Base-by-base conservation (phyloP, 257 asterid genomes). In the Solanum lycopersicoides region DNA sequence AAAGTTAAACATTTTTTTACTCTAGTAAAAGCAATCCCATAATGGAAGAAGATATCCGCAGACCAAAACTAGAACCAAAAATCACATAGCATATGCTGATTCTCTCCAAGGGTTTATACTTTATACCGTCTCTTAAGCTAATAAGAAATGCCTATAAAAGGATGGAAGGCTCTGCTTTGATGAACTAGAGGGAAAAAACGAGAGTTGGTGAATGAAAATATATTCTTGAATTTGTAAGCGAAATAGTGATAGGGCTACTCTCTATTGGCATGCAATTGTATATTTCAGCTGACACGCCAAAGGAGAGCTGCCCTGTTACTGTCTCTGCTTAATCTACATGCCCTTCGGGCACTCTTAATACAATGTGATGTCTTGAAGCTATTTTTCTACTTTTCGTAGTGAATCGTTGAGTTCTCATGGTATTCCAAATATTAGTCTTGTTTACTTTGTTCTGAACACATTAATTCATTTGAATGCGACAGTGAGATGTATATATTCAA, bases 51-150 rank as follows among this genome's bases (percentile, higher is more conserved):
- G 65, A 44, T 44, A 28, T 65, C 21, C 5, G 6, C n/a, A 59
- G 34, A 72, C 20, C 35, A 34, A 23, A 59, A 2, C 30, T 23
- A 60, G n/a, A 91, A 28, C 23, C 85, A 53, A 89, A 90, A 16
- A 9, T 59, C 28, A 3, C 14, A 59, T 20, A 30, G 93, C 88
- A 92, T 89, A 92, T 89, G 92, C 91, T 86, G 63, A 88, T 85
- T 86, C 89, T 87, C 66, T 88, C 68, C 39, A 13, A 42, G 34
- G 90, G 92, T 87, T 92, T 92, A 89, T 92, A 88, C 44, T 39
- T 39, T 39, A 39, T 91, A 88, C 93, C 86, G 5, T 76, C 83
- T 86, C 47, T 82, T 53, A 8, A 65, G 2, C 69, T 9, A 6
- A 21, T 45, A 50, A 35, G n/a, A 41, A 65, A 71, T 20, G 12